Evolutionary conservation across 495 filamentous ascomycete species (phyloP).

Genomic region (Aspergillus nanangensis): DNA sequence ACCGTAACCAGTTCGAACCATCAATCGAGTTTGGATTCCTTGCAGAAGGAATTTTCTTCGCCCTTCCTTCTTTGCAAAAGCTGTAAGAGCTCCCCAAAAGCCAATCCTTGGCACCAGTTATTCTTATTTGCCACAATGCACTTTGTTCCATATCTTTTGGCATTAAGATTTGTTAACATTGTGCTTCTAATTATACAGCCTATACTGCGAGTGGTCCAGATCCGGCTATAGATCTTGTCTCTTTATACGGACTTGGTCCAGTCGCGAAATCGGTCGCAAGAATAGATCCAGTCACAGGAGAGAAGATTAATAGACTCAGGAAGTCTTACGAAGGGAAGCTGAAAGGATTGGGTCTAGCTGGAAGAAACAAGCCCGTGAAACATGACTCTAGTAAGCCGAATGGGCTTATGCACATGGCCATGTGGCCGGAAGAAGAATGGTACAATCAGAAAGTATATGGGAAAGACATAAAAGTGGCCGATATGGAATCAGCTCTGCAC

Average conservation of each 20-base stretch:
- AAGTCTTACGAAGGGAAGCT: constrained; percentile 73
- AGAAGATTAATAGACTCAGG: constrained; percentile 68
- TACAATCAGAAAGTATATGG: constrained; percentile 57
- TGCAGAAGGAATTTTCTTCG: constrained; percentile 42
- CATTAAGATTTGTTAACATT: constrained; percentile 42
- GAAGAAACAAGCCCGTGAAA: constrained; percentile 57
- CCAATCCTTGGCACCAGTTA: constrained; percentile 24
- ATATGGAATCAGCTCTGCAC: constrained; percentile 39
- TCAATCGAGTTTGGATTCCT: constrained; percentile 35
- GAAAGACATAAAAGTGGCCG: constrained; percentile 49
- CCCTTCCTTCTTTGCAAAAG: constrained; percentile 49
- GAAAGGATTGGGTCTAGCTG: constrained; percentile 56
- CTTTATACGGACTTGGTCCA: constrained; percentile 54
- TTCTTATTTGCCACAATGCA: constrained; percentile 21
- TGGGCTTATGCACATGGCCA: constrained; percentile 38
- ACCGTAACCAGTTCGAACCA: constrained; percentile 11
- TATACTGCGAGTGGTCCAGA: constrained; percentile 50
- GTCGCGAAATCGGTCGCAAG: constrained; percentile 62
- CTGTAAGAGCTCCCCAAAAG: constrained; percentile 44
- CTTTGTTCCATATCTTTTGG: constrained; percentile 22
- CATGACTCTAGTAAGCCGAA: constrained; percentile 37
- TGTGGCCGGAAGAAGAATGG: constrained; percentile 66
- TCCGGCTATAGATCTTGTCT: constrained; percentile 58
- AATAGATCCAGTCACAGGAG: constrained; percentile 58
- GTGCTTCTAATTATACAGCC: constrained; percentile 31